Evolutionary conservation across 148 eudicot species (phyloP).

Genomic region (Pouteria glomerata): DNA sequence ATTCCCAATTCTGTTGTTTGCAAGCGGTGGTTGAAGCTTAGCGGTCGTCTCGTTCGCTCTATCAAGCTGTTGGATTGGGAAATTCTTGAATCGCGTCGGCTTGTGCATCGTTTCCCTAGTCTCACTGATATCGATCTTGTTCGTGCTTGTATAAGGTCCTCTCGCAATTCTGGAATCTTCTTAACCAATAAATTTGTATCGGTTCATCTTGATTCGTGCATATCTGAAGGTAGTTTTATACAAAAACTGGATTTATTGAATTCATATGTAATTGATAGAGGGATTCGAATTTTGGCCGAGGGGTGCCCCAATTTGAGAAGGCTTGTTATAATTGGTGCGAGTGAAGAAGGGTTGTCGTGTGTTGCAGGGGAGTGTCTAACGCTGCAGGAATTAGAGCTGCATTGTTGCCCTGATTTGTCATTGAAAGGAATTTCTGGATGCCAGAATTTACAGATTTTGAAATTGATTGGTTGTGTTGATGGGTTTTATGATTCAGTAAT

Average conservation of each 20-base stretch:
- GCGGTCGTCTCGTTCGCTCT: constrained; percentile 43
- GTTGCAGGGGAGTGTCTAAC: constrained; percentile 53
- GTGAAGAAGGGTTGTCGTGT: constrained; percentile 48
- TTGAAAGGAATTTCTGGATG: constrained; percentile 52
- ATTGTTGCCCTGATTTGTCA: constrained; percentile 50
- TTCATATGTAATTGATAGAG: constrained; percentile 29
- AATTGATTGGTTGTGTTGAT: constrained; percentile 48
- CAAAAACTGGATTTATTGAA: constrained; percentile 38
- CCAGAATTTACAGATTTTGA: constrained; percentile 77
- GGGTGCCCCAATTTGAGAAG: constrained; percentile 72
- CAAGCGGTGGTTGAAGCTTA: constrained; percentile 56
- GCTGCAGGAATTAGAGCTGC: constrained; percentile 79
- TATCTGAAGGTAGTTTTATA: constrained; percentile 33
- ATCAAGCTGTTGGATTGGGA: constrained; percentile 65
- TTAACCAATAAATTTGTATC: constrained; percentile 44
- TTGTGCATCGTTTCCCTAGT: constrained; percentile 55
- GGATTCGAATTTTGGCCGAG: constrained; percentile 41
- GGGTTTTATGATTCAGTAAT: constrained; percentile 64
- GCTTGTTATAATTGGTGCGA: constrained; percentile 45
- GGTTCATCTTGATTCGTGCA: constrained; percentile 37
- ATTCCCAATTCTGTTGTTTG: constrained; percentile 50
- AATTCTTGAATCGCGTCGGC: constrained; percentile 67
- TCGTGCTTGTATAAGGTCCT: constrained; percentile 41
- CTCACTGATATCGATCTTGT: constrained; percentile 47
- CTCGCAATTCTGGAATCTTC: constrained; percentile 52